Conservation (phyloP, 2,329 filamentous ascomycete species). For the Cadophora sp. region DNA sequence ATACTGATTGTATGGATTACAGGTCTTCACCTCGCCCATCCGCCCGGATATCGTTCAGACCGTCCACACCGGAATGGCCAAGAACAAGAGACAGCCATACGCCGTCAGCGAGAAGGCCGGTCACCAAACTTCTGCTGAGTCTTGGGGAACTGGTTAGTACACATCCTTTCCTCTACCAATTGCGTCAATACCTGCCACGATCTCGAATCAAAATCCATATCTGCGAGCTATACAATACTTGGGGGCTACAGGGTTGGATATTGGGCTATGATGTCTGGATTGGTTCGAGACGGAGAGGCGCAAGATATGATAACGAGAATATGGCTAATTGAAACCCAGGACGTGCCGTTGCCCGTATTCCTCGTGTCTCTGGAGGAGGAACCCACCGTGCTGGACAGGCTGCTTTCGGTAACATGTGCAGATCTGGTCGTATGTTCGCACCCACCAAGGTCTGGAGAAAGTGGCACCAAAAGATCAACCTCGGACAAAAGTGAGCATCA, state of each 20-base stretch:
- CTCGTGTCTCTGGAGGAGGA: conserved; percentile 99
- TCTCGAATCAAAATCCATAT: not conserved
- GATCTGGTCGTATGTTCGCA: conserved; percentile 99
- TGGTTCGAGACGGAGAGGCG: conserved; percentile 6
- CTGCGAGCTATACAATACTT: not conserved
- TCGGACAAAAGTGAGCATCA: conserved; percentile 83
- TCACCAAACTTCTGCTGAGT: conserved; percentile 99
- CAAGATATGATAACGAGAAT: conserved; percentile 12
- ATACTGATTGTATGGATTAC: conserved; percentile 35
- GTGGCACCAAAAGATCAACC: conserved; percentile 99
- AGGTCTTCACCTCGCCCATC: conserved; percentile 96
- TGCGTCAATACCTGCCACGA: not conserved
- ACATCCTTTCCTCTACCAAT: conserved; percentile 3
- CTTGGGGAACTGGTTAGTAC: conserved; percentile 96
- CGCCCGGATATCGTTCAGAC: conserved; percentile 97
- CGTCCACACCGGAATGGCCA: conserved; percentile 98
- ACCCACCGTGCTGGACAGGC: conserved; percentile 99
- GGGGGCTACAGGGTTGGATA: not conserved
- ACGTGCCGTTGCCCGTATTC: conserved; percentile 99
- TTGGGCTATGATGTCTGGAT: not conserved
- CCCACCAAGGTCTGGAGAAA: conserved; percentile 99
- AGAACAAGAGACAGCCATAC: conserved; percentile 99
- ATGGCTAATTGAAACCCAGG: conserved; percentile 58
- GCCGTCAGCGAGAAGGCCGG: conserved; percentile 99
- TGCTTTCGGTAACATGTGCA: conserved; percentile 99